Evolutionary conservation across 805 yeast genomes (phyloP), one percentile per base, ranked within the genome.

Genomic region (Ogataea minuta): DNA sequence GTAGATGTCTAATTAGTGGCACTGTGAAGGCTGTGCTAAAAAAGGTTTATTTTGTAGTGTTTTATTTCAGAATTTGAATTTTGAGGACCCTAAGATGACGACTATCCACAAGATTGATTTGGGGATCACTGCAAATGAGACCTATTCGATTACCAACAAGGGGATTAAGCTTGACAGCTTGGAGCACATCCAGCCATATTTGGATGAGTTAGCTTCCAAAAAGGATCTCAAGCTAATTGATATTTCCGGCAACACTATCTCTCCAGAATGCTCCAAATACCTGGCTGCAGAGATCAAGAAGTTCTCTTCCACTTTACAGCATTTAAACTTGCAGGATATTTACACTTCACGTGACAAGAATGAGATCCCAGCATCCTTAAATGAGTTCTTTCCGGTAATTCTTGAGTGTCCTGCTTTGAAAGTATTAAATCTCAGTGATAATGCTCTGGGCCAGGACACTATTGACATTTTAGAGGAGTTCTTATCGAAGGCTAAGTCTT

Each of bases 381-480:
- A 76, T 43, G 70, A 72, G 49, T 69, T 93, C 47, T 76, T 90
- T 46, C 84, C 89, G 14, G 84, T 85, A 2, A 71, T 93, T 37
- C 68, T 86, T 49, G 63, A 76, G 47, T 81, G 87, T 52, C 76
- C 81, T 35, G 74, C 82, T 19, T 71, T 91, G 51, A 74, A 75
- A 46, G 79, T 87, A 27, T 69, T 93, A 44, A 85, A 93, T 62
- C 71, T 93, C 47, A 81, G 95, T 54, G 99, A 93, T 63, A 93
- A 93, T 61, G 99, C 99, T 0, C 84, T 91, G 60, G 99, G 99
- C 9, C 81, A 93, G 57, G 95, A 93, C 57, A 85, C 98, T 16
- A 87, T 93, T 46, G 95, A 84, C 43, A 95, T 93, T 7, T 72
- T 93, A 40, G 96, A 93, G 59, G 72, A 70, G 19, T 89, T 81